phyloP scores from a whole-genome alignment of 768 basidiomycete genomes.

The Leucocoprinus sp. region DNA sequence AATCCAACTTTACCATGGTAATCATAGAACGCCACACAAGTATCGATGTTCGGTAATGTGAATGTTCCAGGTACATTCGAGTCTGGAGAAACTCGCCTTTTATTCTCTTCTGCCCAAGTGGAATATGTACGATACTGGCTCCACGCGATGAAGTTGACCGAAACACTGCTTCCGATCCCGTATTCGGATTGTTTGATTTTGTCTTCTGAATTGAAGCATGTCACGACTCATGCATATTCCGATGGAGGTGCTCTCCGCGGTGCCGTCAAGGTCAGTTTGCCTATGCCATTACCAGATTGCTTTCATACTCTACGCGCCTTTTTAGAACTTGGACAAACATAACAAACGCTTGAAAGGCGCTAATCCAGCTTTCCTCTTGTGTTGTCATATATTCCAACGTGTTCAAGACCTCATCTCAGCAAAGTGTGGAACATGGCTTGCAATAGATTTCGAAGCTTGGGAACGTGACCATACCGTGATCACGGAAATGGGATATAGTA shows the following conservation, averaged over 20 bases:
- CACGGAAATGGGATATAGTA: conserved; percentile 80
- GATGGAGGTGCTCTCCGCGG: conserved; percentile 46
- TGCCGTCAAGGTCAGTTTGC: conserved; percentile 49
- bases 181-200: conserved; percentile 71
- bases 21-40: no score
- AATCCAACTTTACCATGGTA: conserved; percentile 65
- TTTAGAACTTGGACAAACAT: conserved; percentile 66
- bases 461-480: conserved; percentile 64
- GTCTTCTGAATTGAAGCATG: conserved; percentile 44
- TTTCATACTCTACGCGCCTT: no score
- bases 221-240: conserved; percentile 49
- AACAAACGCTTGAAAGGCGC: conserved; percentile 70
- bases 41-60: no score
- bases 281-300: not conserved
- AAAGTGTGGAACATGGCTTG: conserved; percentile 64
- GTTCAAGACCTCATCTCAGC: conserved; percentile 55
- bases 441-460: conserved; percentile 82
- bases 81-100: conserved; percentile 67
- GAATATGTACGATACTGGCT: conserved; percentile 85
- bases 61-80: conserved; percentile 46
- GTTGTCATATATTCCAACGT: conserved; percentile 61
- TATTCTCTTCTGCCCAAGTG: conserved; percentile 78
- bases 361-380: conserved; percentile 42
- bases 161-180: conserved; percentile 59
- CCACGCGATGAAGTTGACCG: conserved; percentile 62